Conservation (phyloP, 768 basidiomycete species). For the Floccularia luteovirens region DNA sequence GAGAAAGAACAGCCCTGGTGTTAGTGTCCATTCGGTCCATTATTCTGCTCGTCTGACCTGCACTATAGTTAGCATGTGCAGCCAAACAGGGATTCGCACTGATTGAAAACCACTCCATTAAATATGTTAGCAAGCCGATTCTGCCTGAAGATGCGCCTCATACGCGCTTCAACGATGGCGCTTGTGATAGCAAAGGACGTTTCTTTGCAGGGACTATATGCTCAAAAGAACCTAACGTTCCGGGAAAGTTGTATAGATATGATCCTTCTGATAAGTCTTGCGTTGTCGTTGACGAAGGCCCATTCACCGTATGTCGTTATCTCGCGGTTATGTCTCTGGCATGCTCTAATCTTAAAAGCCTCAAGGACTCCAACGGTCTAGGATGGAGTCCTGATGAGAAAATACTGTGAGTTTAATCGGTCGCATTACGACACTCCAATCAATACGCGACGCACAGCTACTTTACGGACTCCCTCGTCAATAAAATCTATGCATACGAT, state of each 20-base stretch:
- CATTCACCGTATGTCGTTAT: constrained; percentile 49
- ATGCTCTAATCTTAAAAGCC: constrained; percentile 6
- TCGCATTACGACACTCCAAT: constrained; percentile 4
- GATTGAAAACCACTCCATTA: constrained; percentile 30
- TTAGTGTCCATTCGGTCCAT: constrained; percentile 11
- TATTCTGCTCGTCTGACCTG: constrained; percentile 3
- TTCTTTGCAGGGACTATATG: constrained; percentile 62
- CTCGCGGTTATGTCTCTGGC: constrained; percentile 5
- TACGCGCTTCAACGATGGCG: constrained; percentile 67
- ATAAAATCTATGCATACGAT: constrained; percentile 62
- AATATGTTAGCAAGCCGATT: constrained; percentile 47
- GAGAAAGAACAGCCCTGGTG: constrained; percentile 36
- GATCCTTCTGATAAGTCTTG: constrained; percentile 43
- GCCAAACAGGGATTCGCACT: constrained; percentile 47
- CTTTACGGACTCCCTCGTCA: constrained; percentile 62
- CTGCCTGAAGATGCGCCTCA: constrained; percentile 28
- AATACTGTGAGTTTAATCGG: constrained; percentile 37
- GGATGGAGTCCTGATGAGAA: constrained; percentile 58
- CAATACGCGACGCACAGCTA: constrained; percentile 33
- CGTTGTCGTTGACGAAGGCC: constrained; percentile 49
- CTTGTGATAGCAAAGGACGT: constrained; percentile 55
- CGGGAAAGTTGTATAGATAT: constrained; percentile 52
- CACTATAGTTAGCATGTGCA: constrained; percentile 47
- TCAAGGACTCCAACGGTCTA: constrained; percentile 57
- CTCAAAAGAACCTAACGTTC: constrained; percentile 38